Conservation (phyloP, 192 early-diverging fungal genomes). For the Neocallimastix lanati region DNA sequence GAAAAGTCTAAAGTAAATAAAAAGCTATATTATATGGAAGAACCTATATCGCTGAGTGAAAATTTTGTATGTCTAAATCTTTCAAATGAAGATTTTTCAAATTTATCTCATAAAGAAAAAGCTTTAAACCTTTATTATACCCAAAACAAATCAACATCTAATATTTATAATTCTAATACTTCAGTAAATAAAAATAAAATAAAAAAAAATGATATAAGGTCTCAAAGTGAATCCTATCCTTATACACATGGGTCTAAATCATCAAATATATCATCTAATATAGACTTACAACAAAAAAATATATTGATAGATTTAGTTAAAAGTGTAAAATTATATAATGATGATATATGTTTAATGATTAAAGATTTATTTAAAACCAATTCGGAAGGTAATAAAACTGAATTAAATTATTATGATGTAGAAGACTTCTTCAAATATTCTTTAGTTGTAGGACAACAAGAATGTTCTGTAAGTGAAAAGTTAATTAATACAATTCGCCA, state of each 20-base stretch:
- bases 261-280: too few relatives aligned
- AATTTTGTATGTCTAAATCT: not conserved
- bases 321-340: not conserved
- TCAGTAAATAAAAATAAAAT: not conserved
- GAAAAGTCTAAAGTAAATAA: not conserved
- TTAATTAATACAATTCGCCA: not conserved
- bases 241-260: not conserved
- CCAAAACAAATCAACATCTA: not conserved
- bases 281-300: not conserved
- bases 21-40: not conserved
- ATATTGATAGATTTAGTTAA: not conserved
- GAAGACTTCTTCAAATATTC: not conserved
- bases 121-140: not conserved
- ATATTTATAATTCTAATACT: not conserved
- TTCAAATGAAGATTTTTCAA: not conserved
- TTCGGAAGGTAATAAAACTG: not conserved
- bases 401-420: not conserved
- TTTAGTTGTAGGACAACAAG: not conserved
- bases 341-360: not conserved
- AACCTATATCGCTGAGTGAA: not conserved
- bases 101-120: not conserved
- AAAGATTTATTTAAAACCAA: not conserved
- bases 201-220: not conserved
- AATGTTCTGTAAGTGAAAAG: not conserved
- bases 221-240: not conserved